Evolutionary conservation across 768 basidiomycete genomes (phyloP).

Genomic region (Podaxis sp.): DNA sequence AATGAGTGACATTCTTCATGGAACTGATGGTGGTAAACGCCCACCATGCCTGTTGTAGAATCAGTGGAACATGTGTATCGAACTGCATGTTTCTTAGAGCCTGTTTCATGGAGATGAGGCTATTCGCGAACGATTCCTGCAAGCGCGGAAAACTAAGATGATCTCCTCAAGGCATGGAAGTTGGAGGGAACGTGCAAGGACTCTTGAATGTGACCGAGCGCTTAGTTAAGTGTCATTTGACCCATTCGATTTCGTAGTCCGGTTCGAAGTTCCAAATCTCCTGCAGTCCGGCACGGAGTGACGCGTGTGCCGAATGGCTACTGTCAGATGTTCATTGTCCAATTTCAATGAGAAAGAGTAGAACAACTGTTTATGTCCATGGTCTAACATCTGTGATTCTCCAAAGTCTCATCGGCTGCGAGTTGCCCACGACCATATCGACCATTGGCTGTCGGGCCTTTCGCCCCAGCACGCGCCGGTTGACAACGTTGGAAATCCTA

Average conservation of each 20-base stretch:
- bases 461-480: neutral
- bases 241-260: neutral
- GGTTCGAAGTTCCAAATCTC: neutral
- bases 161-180: neutral
- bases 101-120: neutral
- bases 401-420: neutral
- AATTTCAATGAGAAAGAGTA: neutral
- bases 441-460: neutral
- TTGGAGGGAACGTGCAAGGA: slow-evolving; percentile 1
- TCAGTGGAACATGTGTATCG: neutral
- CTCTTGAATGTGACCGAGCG: neutral
- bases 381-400: neutral
- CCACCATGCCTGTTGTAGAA: neutral
- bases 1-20: neutral
- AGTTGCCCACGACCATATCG: neutral
- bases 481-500: neutral
- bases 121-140: neutral
- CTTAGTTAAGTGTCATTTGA: neutral
- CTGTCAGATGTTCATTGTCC: neutral
- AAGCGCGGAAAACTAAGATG: neutral
- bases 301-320: neutral
- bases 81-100: neutral
- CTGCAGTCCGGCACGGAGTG: neutral
- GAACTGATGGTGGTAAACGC: neutral
- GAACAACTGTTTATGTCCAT: neutral